Percentiles rank a stretch among this genome's conserved stretches.
Conservation (phyloP, 2,329 filamentous ascomycete genomes). For the Apiospora malaysiana region DNA sequence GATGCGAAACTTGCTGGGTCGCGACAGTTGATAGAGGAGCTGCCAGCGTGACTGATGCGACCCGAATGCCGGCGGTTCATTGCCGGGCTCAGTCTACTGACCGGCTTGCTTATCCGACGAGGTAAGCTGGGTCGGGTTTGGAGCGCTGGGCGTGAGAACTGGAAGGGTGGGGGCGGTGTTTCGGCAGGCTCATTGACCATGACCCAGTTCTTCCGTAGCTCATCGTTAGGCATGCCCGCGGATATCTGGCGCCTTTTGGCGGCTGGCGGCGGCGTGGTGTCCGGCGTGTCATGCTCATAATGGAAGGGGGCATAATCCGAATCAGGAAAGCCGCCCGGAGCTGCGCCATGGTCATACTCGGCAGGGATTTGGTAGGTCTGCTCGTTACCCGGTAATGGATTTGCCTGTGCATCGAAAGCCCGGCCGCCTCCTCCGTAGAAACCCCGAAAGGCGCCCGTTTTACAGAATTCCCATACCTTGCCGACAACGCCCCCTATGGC, state of each 20-base stretch:
- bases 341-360: slow-evolving; percentile 27
- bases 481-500: slow-evolving; percentile 73
- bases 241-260: slow-evolving; percentile 62
- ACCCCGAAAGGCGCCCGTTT: slow-evolving; percentile 73
- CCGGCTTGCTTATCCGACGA: slow-evolving; percentile 53
- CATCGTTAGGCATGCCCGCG: slow-evolving; percentile 52
- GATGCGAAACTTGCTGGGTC: slow-evolving; percentile 61
- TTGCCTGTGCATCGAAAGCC: slow-evolving; percentile 64
- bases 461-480: slow-evolving; percentile 87
- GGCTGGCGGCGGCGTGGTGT: slow-evolving; percentile 52
- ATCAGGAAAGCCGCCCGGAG: slow-evolving; percentile 41
- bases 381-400: slow-evolving; percentile 18
- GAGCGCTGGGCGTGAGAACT: background rate
- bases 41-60: slow-evolving; percentile 54
- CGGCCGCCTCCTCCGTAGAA: slow-evolving; percentile 86
- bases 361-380: slow-evolving; percentile 24
- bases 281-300: slow-evolving; percentile 41
- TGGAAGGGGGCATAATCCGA: slow-evolving; percentile 42
- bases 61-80: slow-evolving; percentile 44
- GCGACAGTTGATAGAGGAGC: slow-evolving; percentile 45
- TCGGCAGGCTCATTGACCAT: slow-evolving; percentile 58
- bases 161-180: slow-evolving; percentile 32
- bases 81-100: slow-evolving; percentile 42
- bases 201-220: slow-evolving; percentile 73
- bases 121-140: slow-evolving; percentile 32